Evolutionary conservation across 805 yeast genomes (phyloP), one percentile per base, ranked within the genome.

Genomic region (Candida silvicultrix): DNA sequence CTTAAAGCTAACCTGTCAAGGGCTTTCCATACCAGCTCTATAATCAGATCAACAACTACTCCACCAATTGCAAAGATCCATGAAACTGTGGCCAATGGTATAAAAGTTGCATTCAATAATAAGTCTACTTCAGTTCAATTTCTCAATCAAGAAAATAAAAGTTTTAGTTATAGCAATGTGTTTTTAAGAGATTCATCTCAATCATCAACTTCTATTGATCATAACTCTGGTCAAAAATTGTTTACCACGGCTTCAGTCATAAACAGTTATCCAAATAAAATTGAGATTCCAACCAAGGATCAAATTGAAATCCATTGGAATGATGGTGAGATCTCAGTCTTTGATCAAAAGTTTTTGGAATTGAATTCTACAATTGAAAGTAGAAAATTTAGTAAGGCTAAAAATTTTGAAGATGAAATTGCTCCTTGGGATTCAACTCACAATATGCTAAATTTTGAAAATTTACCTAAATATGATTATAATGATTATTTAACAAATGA

Each of bases 121-220:
- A 38, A 38, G 16, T 38, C 18, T 7, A 38, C 41, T 10, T 38
- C 41, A 2, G n/a, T 38, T 21, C 16, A 22, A 14, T 47, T 49
- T 31, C 28, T 41, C 8, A 18, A 38, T 9, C 25, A 23, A 7
- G 22, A 36, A 3, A 45, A 53, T 6, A 49, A 45, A 22, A 46
- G 54, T 0, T 57, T 42, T 20, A 52, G 55, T 11, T 55, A 51
- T 59, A 73, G 67, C 53, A 78, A 75, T 43, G 63, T 75, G 1
- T 83, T 85, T 53, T 66, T 86, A 18, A 71, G 92, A 56, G 95
- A 85, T 55, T 71, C 88, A 0, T 81, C 88, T 41, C 57, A 61
- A 4, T 64, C 77, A 14, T 51, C 65, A 1, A 56, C 54, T 11
- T 77, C 85, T 0, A 69, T 82, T 5, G 86, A 85, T 51, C 65